phyloP scores from a whole-genome alignment of 306 rosid genomes.

The Vicia faba region DNA sequence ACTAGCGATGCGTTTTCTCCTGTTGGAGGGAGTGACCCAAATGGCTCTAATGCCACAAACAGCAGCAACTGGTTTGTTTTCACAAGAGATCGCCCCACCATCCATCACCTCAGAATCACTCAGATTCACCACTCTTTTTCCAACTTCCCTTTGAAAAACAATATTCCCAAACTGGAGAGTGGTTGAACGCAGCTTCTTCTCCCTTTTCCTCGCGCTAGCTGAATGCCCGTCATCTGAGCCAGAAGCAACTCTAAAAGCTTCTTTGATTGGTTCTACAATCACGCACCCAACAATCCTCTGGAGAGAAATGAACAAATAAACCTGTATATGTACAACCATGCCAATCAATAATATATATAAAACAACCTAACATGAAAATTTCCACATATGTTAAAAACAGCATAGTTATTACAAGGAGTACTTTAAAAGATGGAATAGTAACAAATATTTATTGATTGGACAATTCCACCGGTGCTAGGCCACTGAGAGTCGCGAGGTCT shows the following conservation, averaged over 20 bases:
- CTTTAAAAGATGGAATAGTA: background rate
- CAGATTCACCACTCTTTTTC: slow-evolving; percentile 39
- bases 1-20: slow-evolving; percentile 73
- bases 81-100: slow-evolving; percentile 61
- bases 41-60: slow-evolving; percentile 82
- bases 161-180: slow-evolving; percentile 69
- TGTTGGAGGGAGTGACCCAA: slow-evolving; percentile 83
- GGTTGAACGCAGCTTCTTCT: slow-evolving; percentile 34
- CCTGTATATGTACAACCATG: slow-evolving; percentile 42
- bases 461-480: no score
- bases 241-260: slow-evolving; percentile 67
- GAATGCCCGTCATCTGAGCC: slow-evolving; percentile 38
- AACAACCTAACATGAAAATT: background rate
- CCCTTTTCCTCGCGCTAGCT: slow-evolving; percentile 34
- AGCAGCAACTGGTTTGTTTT: slow-evolving; percentile 60
- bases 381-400: background rate
- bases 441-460: background rate
- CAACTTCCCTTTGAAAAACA: slow-evolving; percentile 66
- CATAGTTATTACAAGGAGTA: background rate
- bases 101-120: slow-evolving; percentile 45
- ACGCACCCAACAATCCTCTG: slow-evolving; percentile 65
- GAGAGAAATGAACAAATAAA: slow-evolving; percentile 61
- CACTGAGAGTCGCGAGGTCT: no score
- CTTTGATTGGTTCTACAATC: slow-evolving; percentile 66
- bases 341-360: background rate